Base-by-base conservation (phyloP, 176 grass and related monocot species). In the Paspalum vaginatum region DNA sequence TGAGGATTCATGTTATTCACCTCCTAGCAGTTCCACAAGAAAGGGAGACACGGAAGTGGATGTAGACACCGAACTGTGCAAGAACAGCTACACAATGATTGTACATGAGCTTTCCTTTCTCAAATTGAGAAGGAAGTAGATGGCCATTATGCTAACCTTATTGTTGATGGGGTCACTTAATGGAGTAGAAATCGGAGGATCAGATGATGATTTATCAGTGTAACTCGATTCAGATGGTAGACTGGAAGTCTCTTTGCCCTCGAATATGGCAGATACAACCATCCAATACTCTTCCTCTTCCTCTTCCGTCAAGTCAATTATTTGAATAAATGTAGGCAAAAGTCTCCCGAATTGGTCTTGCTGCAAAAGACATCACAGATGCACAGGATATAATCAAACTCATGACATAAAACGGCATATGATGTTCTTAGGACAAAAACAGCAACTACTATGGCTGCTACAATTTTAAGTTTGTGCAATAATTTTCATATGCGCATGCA, bases 291-390 rank as follows among this genome's bases (percentile, higher is more conserved):
- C 96, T 55, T 77, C 81, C 81, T 98, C 88, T 78, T 95, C 95
- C 65, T 98, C 75, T 63, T 93, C 96, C 12, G 75, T 95, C 50
- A 95, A 84, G 87, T 98, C 84, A 75, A 95, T 98, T 82, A 95
- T 81, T 93, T 95, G 96, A 71, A 98, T 84, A 77, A 91, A 98
- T 53, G 96, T 95, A 50, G 92, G 96, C 56, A 98, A 81, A 71
- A 98, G 78, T 78, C 96, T 91, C 74, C 89, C 90, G 91, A 98
- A 98, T 83, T 98, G 96, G 85, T 98, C 96, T 95, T 98, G 92
- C 96, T 95, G 88, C 73, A 86, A 41, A 87, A 82, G 21, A 63
- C 13, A 65, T 49, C 41, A 57, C 11, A 80, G 41, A 60, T 22
- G 49, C 47, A 70, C 16, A 87, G 17, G 12, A 78, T 20, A 83